Conservation (phyloP, 192 early-diverging fungal species). For the Coemansia sp. region DNA sequence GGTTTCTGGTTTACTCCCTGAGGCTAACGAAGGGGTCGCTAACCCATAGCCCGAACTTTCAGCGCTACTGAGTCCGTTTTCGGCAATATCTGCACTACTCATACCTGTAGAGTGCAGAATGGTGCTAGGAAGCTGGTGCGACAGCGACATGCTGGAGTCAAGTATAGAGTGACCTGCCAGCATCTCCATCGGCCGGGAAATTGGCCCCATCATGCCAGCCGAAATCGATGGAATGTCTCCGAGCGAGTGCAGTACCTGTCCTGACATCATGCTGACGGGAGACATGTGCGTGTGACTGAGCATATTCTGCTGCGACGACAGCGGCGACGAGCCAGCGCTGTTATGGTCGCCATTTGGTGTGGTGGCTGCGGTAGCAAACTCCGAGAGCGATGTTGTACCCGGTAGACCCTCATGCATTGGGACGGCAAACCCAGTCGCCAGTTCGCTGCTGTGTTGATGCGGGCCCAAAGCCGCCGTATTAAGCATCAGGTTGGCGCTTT, state of each 20-base stretch:
- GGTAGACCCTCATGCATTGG: constrained; percentile 7
- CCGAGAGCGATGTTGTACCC: constrained; percentile 9
- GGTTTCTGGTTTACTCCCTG: constrained; percentile 19
- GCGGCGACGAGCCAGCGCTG: constrained; percentile 28
- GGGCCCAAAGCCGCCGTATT: constrained; percentile 3
- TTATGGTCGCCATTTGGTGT: constrained; percentile 10
- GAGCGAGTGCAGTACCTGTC: constrained; percentile 1
- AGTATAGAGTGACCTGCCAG: not conserved
- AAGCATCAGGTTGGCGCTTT: constrained; percentile 9
- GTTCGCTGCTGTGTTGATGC: not conserved
- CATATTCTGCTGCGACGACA: constrained; percentile 9
- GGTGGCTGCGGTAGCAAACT: constrained; percentile 14
- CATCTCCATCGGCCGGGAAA: constrained; percentile 13
- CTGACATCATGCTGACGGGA: constrained; percentile 10
- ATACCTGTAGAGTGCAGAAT: constrained; percentile 6
- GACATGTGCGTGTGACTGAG: constrained; percentile 11
- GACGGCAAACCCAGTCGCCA: constrained; percentile 2
- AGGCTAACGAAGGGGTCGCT: constrained; percentile 18
- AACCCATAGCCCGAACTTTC: constrained; percentile 25
- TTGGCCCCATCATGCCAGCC: constrained; percentile 9
- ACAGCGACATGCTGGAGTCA: constrained; percentile 1
- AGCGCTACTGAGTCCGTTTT: constrained; percentile 29
- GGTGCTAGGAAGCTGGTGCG: constrained; percentile 21
- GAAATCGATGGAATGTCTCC: constrained; percentile 8
- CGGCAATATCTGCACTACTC: constrained; percentile 14